Base-by-base conservation (phyloP, 2,329 filamentous ascomycete genomes). In the Cladobotryum protrusum region DNA sequence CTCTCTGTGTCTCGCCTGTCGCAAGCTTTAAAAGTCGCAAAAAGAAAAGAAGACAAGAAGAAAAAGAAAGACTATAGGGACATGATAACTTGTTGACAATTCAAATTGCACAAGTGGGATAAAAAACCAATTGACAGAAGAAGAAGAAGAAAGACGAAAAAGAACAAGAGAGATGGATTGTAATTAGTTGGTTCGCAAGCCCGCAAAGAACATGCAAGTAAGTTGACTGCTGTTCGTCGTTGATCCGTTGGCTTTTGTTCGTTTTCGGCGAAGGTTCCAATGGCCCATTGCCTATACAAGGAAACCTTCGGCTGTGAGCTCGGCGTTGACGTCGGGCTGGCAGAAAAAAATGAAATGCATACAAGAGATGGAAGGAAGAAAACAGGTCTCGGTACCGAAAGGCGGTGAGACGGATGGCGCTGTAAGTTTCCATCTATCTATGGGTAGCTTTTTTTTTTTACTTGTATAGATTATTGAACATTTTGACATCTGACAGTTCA, bases 261-360 rank as follows among this genome's bases (percentile, higher is more conserved):
- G 24, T 24, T 7, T 24, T 24, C 20, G 20, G 20, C 20, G 20
- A 24, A 4, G 35, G 9, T 35, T 37, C 35, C 12, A 37, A 17
- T 37, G 12, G 35, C 17, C 35, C n/a, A n/a, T n/a, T n/a, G n/a
- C n/a, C n/a, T n/a, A 5, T 37, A 6, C 35, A 37, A n/a, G 35
- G 14, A 37, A 17, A 37, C 35, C 17, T 37, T 37, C 50, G 43
- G 43, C 33, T 45, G 19, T 36, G 42, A 34, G 19, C 18, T 44
- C 24, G 49, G 45, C 49, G 46, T 43, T 52, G 47, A 52, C 42
- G 39, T 44, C 18, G 13, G 42, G 19, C 11, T 18, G 42, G 42
- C 40, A 42, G 40, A 42, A 42, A 42, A 24, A 5, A 18, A 24
- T 6, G 6, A 18, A 11, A n/a, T n/a, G n/a, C n/a, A n/a, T n/a